Base-by-base conservation (phyloP, 441 rosid species). In the Rhodomyrtus psidioides region DNA sequence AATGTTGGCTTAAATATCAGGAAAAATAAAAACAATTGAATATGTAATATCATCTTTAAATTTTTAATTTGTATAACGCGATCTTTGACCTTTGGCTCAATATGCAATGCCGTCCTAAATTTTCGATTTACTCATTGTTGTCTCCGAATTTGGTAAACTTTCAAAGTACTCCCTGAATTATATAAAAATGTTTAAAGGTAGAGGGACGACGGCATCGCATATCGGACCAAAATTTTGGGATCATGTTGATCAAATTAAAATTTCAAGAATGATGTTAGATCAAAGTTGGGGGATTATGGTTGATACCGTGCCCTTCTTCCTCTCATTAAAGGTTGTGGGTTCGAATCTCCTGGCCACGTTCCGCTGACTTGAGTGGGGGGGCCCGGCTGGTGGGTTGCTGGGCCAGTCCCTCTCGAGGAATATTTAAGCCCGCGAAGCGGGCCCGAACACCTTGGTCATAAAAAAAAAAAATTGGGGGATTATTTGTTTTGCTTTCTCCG, bases 121-220 rank as follows among this genome's bases (percentile, higher is more conserved):
- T 62, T 30, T 30, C 19, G 4, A 65, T 30, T 28, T 30, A 1
- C 16, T 28, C 1, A 10, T 34, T 34, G 4, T 19, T 0, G 0
- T 34, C 1, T 0, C 0, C 0, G 2, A 62, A 62, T 5, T 62
- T 9, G 0, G 10, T 30, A 30, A 62, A 62, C 1, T 0, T 0
- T 62, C 2, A 28, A 62, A 4, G 1, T 6, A 30, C 2, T 28
- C 9, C 0, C 0, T 65, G 0, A 34, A 34, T 19, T 9, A 9
- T 65, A 12, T 17, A 4, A 4, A 19, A 17, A 34, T 9, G 0
- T 15, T 65, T 9, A 2, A 65, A 19, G 6, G 0, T 19, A 19
- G 8, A 65, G 0, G 26, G 55, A 53, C 15, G 53, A 14, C 6
- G 3, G 6, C 21, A 53, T 53, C 6, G 3, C 19, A 53, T 3